Conservation (phyloP, 495 filamentous ascomycete species). For the Xylaria flabelliformis region DNA sequence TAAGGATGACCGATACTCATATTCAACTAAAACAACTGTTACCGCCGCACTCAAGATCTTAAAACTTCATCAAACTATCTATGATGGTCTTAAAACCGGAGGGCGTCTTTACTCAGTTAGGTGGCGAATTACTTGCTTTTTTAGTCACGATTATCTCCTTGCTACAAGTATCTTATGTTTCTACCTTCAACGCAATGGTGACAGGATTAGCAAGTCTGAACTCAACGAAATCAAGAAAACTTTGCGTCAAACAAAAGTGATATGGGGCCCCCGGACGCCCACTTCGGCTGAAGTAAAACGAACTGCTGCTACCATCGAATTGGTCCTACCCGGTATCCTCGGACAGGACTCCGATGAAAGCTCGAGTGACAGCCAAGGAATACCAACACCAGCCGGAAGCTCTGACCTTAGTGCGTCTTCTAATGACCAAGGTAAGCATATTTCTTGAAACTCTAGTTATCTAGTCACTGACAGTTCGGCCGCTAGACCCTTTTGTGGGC, state of each 20-base stretch:
- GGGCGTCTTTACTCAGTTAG: constrained; percentile 42
- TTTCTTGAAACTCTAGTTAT: neutral
- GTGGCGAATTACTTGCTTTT: constrained; percentile 44
- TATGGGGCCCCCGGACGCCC: constrained; percentile 10
- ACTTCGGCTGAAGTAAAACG: constrained; percentile 20
- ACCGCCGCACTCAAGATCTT: constrained; percentile 45
- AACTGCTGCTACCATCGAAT: constrained; percentile 23
- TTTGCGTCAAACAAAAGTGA: constrained; percentile 17
- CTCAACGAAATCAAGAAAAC: constrained; percentile 19
- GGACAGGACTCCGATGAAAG: constrained; percentile 15
- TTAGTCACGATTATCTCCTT: constrained; percentile 45
- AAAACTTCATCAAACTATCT: constrained; percentile 43
- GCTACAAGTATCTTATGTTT: constrained; percentile 51
- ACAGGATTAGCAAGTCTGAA: constrained; percentile 21
- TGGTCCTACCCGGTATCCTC: constrained; percentile 19
- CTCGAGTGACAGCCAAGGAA: constrained; percentile 8
- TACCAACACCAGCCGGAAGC: constrained; percentile 7
- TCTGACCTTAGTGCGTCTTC: neutral
- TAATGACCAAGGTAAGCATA: constrained; percentile 12
- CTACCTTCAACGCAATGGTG: constrained; percentile 32
- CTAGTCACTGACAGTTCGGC: neutral
- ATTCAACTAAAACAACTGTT: constrained; percentile 44
- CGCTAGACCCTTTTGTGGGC: constrained; percentile 20
- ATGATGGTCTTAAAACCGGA: constrained; percentile 43
- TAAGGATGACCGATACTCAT: constrained; percentile 40